Evolutionary conservation across 2,329 filamentous ascomycete species (phyloP).

Genomic region (Podosphaera xanthii): DNA sequence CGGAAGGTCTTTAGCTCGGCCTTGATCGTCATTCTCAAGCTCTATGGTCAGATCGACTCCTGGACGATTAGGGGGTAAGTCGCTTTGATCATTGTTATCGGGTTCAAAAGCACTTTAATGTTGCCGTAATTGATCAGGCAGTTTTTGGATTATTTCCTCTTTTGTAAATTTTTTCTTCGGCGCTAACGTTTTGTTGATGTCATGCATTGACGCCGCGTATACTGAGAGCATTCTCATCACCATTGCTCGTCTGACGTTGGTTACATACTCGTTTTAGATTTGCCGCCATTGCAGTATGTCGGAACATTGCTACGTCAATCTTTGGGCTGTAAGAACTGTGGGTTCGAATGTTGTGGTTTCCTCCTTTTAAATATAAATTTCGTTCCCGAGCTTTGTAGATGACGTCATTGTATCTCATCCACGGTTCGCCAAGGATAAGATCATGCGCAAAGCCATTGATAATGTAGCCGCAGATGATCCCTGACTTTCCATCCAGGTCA

Average conservation of each 20-base stretch:
- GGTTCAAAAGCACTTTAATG: neutral
- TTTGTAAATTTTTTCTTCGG: neutral
- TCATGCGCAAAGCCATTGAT: neutral
- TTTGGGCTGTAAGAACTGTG: neutral
- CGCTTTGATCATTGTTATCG: neutral
- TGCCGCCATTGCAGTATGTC: neutral
- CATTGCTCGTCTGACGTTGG: neutral
- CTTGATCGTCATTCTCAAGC: too few species aligned
- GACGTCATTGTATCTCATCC: neutral
- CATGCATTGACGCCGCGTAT: neutral
- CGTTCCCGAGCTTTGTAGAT: neutral
- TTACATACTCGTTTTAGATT: too few species aligned
- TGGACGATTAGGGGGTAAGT: too few species aligned
- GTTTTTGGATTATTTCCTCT: neutral
- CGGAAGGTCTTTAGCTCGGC: too few species aligned
- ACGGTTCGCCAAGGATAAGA: neutral
- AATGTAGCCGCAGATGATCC: neutral
- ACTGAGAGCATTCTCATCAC: neutral
- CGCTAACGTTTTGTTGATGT: neutral
- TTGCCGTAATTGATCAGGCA: neutral
- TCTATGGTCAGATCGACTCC: neutral
- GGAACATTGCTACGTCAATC: neutral
- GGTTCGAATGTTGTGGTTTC: neutral
- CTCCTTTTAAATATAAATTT: neutral
- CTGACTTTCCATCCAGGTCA: neutral